A percentile compares a stretch with the other conserved stretches of the same genome.
Conservation (phyloP, 805 yeast species). For the Lipomyces sp. region DNA sequence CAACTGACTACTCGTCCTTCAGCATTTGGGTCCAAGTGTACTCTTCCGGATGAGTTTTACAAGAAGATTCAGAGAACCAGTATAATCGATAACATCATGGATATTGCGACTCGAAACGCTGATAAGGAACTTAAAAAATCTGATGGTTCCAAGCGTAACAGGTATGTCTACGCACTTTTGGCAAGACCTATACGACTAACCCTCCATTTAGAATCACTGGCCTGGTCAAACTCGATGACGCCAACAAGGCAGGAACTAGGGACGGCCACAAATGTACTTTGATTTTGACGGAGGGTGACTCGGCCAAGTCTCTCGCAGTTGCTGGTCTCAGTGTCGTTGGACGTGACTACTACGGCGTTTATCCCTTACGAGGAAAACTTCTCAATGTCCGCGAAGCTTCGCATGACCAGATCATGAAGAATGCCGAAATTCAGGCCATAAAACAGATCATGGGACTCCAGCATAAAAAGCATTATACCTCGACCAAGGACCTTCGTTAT, state of each 20-base stretch:
- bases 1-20: conserved; percentile 86
- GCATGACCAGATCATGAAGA: conserved; percentile 91
- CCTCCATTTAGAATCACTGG: conserved; percentile 68
- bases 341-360: conserved; percentile 91
- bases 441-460: conserved; percentile 95
- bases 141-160: conserved; percentile 78
- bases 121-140: conserved; percentile 84
- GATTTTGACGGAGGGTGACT: conserved; percentile 95
- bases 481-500: conserved; percentile 76
- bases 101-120: conserved; percentile 85
- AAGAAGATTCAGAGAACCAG: conserved; percentile 76
- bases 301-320: conserved; percentile 89
- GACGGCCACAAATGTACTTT: conserved; percentile 92
- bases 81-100: conserved; percentile 66
- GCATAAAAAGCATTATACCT: conserved; percentile 83
- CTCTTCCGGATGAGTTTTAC: conserved; percentile 77
- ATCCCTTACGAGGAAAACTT: conserved; percentile 93
- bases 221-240: conserved; percentile 89
- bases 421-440: conserved; percentile 91
- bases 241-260: conserved; percentile 92
- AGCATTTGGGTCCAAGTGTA: conserved; percentile 86
- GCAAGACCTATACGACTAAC: neutral
- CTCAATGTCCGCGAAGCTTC: conserved; percentile 96
- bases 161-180: neutral
- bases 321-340: conserved; percentile 95